Base-by-base conservation (phyloP, 768 basidiomycete species). In the Tulasnella sp. region DNA sequence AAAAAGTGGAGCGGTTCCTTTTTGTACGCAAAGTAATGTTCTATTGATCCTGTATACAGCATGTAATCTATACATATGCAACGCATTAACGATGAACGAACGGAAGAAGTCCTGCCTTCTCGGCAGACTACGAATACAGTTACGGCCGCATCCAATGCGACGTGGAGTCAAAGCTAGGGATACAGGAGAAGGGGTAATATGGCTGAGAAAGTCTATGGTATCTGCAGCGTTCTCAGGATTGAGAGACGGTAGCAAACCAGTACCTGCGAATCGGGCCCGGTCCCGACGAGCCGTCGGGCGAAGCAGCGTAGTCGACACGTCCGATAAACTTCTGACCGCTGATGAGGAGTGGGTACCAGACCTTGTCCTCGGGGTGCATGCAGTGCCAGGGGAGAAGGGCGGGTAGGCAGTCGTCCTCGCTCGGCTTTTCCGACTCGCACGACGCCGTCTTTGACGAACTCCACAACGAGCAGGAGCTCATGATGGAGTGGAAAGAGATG, bases 291-390 rank as follows among this genome's bases (percentile, higher is more conserved):
- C 77, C 77, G 1, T 78, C 58, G 24, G 50, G 41, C 22, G 77
- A 37, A 58, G 77, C 77, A n/a, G 77, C n/a, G 60, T 78, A 78
- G 31, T 78, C 77, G 18, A 78, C 77, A n/a, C 77, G 77, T 42
- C 77, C 77, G 42, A 78, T 37, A 42, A 78, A 78, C 37, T 78
- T 60, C 58, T 78, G 50, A 16, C 77, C 77, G 24, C 58, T 41
- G 60, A 78, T 64, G 37, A 78, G 77, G 37, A 78, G 77, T 42
- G 77, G 77, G 60, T 78, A 78, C 54, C 64, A 78, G 77, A 78
- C 60, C 77, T 42, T 54, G 28, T 78, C 77, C 37, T 78, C 77
- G 37, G 77, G 77, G 18, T 78, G 77, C 77, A 78, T 78, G 77
- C 77, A 78, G n/a, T 78, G 77, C 77, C 77, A 78, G 40, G 77